Percentiles rank a stretch among this genome's conserved stretches.
phyloP scores from a whole-genome alignment of 768 basidiomycete species.

The Mycena crocata region DNA sequence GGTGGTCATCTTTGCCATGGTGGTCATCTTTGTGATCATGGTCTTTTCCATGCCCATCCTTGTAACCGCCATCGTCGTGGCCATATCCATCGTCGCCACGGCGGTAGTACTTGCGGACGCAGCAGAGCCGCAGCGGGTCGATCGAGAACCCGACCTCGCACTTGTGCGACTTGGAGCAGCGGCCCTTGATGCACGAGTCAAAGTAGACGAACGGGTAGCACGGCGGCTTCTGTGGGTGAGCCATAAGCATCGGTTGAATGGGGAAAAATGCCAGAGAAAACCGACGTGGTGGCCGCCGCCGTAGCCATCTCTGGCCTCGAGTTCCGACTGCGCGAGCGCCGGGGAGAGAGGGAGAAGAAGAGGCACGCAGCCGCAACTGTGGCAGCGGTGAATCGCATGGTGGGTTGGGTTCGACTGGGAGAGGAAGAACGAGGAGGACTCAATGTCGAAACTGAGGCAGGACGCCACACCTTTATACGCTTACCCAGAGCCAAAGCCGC shows the following conservation, averaged over 20 bases:
- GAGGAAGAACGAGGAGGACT: neutral
- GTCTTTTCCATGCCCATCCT: too few relatives aligned
- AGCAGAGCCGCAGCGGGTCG: conserved; percentile 2
- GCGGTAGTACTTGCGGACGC: neutral
- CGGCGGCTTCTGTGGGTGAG: conserved; percentile 1
- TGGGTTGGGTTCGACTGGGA: neutral
- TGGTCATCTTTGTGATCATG: too few relatives aligned
- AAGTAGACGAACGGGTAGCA: conserved; percentile 13
- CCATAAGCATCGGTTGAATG: neutral
- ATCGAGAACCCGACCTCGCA: conserved; percentile 22
- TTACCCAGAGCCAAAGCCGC: neutral
- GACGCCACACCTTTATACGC: neutral
- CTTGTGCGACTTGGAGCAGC: conserved; percentile 1
- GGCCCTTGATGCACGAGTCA: neutral
- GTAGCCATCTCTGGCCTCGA: neutral
- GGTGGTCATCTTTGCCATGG: too few relatives aligned
- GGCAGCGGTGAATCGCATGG: neutral
- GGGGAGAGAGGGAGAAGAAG: conserved; percentile 15
- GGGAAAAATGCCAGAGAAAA: neutral
- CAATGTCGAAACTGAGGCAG: neutral
- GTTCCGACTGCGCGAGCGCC: conserved; percentile 4
- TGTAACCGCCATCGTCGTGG: neutral
- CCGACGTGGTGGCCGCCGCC: neutral
- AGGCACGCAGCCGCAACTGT: neutral
- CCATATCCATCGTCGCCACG: neutral